phyloP scores from a whole-genome alignment of 2,329 filamentous ascomycete species.

The Alternaria hordeiaustralica region DNA sequence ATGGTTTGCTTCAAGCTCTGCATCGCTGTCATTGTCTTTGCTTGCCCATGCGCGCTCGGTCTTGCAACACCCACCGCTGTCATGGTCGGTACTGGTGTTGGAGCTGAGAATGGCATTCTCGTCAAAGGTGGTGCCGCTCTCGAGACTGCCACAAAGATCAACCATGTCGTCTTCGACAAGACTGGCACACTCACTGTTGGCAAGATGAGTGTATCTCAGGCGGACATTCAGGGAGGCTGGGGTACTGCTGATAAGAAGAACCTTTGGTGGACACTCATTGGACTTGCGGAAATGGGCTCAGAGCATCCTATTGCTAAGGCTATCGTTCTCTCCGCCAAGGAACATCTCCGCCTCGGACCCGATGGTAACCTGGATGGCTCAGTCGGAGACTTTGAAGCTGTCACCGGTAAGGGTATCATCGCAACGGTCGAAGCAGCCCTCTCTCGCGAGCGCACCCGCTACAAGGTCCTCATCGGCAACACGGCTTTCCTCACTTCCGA shows the following conservation, averaged over 20 bases:
- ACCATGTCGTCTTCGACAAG: conserved; percentile 91
- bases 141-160: conserved; percentile 88
- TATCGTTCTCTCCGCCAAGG: conserved; percentile 76
- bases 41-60: conserved; percentile 95
- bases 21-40: conserved; percentile 98
- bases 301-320: conserved; percentile 97
- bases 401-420: conserved; percentile 83
- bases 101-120: conserved; percentile 94
- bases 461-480: conserved; percentile 85
- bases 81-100: conserved; percentile 98
- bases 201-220: conserved; percentile 88
- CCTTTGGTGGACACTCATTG: conserved; percentile 95
- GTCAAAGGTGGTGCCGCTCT: conserved; percentile 95
- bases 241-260: conserved; percentile 70
- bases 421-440: conserved; percentile 80
- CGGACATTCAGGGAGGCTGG: conserved; percentile 73
- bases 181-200: conserved; percentile 93
- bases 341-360: conserved; percentile 72
- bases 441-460: conserved; percentile 70
- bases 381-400: conserved; percentile 82
- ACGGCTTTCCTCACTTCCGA: conserved; percentile 76
- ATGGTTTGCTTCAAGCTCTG: conserved; percentile 98
- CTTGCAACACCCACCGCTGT: conserved; percentile 95
- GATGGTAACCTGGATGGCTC: conserved; percentile 82
- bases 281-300: conserved; percentile 92